Evolutionary conservation across 345 rosid species (phyloP), one percentile per base, ranked within the genome.

Genomic region (Dipteronia sinensis): DNA sequence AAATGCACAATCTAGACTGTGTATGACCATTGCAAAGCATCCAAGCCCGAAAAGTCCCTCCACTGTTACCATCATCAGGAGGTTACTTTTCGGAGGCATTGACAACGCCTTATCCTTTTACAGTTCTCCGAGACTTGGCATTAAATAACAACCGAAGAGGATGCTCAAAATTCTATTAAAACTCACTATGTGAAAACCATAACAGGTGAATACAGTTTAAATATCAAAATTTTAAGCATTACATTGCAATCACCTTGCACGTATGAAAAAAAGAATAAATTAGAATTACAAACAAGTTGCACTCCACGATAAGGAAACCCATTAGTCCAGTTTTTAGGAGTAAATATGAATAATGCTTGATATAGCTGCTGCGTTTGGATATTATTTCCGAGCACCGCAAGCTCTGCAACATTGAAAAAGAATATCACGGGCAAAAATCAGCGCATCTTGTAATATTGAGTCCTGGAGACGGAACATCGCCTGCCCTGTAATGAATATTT

Each of bases 391-490:
- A 70, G n/a, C 27, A 29, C 62, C 74, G 11, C 16, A 23, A 53
- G 38, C 55, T 8, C 10, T 29, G 34, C 13, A 49, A 49, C 55
- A 49, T 49, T 63, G 17, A 63, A 63, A 25, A 0, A 1, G 11
- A 13, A 49, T 10, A 69, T 20, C 58, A 10, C 8, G 27, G 46
- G n/a, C 66, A 20, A 72, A 53, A 44, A 77, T 88, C 80, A 90
- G 22, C 95, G 93, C 98, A 91, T 96, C 88, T 88, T 94, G 70
- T 88, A 94, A 81, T 77, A 55, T 81, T 96, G 98, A 65, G 83
- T 84, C 83, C 88, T 89, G 7, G 98, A 89, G 63, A 86, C 80
- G 17, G 71, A 85, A 76, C 89, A 87, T 2, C 92, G 97, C 67
- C 78, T 74, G 10, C 99, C 99, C 66, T 83, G 79, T 88, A 91